Evolutionary conservation across 2,329 filamentous ascomycete genomes (phyloP).

Genomic region (Aspergillus japonicus): DNA sequence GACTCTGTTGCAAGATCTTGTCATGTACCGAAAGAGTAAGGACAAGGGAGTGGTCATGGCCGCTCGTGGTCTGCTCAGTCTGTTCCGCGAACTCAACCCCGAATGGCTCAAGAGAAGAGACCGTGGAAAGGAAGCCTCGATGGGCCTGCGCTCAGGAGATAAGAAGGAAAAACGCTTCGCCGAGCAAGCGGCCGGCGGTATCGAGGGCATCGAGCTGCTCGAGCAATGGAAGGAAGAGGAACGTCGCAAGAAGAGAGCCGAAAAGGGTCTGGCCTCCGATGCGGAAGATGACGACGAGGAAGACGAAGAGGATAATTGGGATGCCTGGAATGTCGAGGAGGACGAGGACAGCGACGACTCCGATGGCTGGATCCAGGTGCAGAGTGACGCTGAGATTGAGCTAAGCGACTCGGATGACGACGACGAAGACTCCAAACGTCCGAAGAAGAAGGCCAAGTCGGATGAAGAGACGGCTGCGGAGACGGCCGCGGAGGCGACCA

Average conservation of each 20-base stretch:
- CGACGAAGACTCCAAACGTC: conserved; percentile 56
- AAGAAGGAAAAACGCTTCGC: conserved; percentile 76
- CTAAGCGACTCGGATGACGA: conserved; percentile 75
- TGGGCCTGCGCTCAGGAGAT: conserved; percentile 74
- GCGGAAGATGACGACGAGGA: conserved; percentile 61
- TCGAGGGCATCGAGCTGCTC: conserved; percentile 88
- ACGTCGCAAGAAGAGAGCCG: conserved; percentile 68
- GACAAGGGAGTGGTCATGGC: conserved; percentile 99
- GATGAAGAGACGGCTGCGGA: not conserved
- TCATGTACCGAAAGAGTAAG: conserved; percentile 94
- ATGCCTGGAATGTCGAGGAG: conserved; percentile 62
- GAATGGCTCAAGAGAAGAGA: conserved; percentile 87
- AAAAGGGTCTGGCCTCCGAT: conserved; percentile 64
- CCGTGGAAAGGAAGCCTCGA: conserved; percentile 84
- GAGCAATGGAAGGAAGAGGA: conserved; percentile 94
- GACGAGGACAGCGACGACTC: conserved; percentile 65
- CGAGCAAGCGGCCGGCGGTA: conserved; percentile 74
- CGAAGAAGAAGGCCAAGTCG: conserved; percentile 63
- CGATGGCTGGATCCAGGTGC: conserved; percentile 90
- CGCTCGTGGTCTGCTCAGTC: conserved; percentile 81
- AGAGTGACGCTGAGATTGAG: conserved; percentile 74
- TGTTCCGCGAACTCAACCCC: conserved; percentile 88
- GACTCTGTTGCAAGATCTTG: conserved; percentile 89
- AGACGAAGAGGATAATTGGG: conserved; percentile 55
- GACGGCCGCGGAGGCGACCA: conserved; percentile 33